Conservation (phyloP, 352 stramenopile species). For the Phytophthora aleatoria region DNA sequence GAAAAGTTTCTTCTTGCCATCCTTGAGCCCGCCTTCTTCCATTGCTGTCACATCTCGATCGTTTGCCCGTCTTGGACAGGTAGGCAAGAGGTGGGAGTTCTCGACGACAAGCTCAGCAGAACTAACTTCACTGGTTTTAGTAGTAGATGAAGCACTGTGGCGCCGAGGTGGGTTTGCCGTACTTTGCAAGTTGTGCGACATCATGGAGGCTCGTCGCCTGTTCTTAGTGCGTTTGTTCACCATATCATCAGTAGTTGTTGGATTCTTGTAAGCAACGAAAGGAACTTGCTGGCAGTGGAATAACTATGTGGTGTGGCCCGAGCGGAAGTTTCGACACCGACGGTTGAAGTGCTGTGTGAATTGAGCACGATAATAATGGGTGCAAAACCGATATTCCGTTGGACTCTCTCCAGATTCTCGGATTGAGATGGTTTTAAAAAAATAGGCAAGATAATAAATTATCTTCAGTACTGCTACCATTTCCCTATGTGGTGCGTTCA, state of each 20-base stretch:
- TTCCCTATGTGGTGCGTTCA: too few relatives aligned
- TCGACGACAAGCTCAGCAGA: slow-evolving; percentile 27
- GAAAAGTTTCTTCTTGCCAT: slow-evolving; percentile 16
- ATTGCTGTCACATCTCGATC: slow-evolving; percentile 22
- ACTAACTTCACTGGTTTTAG: slow-evolving; percentile 34
- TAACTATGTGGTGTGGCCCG: not conserved
- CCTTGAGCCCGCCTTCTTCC: slow-evolving; percentile 25
- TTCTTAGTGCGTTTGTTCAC: slow-evolving; percentile 36
- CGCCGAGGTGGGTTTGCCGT: slow-evolving; percentile 5
- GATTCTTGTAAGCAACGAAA: slow-evolving; percentile 2
- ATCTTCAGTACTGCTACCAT: too few relatives aligned
- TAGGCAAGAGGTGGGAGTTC: slow-evolving; percentile 14
- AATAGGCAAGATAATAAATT: too few relatives aligned
- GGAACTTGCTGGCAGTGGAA: slow-evolving; percentile 5
- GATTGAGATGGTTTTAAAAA: too few relatives aligned
- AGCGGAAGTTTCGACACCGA: slow-evolving; percentile 15
- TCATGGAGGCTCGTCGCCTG: slow-evolving; percentile 20
- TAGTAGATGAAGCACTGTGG: slow-evolving; percentile 18
- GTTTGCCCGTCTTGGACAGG: not conserved
- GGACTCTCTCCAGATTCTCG: not conserved
- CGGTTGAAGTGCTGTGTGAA: slow-evolving; percentile 2
- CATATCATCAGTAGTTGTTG: slow-evolving; percentile 19
- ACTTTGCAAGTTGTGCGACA: slow-evolving; percentile 12
- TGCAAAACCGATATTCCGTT: slow-evolving; percentile 20
- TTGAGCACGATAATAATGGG: slow-evolving; percentile 23